Base-by-base conservation (phyloP, 2,329 filamentous ascomycete genomes). In the Trichoderma afroharzianum region DNA sequence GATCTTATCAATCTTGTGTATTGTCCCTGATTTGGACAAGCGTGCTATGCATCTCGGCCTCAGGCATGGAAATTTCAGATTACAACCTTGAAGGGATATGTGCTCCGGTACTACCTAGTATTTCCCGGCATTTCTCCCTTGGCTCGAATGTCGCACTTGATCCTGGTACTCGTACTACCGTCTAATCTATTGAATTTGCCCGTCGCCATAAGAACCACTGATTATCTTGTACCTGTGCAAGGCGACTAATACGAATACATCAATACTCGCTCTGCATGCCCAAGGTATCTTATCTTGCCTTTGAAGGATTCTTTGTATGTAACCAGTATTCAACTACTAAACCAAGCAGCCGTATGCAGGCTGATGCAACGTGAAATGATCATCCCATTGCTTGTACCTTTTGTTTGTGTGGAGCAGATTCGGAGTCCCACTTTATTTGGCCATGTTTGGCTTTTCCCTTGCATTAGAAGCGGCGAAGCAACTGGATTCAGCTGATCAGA, bases 391-490 rank as follows among this genome's bases (percentile, higher is more conserved):
- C 47, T 7, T 53, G 47, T 53, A 39, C 50, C 57, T 43, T 67
- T 57, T 33, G 57, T 68, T 58, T 62, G 57, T 53, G 63, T 69
- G 55, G 55, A 61, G 67, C 67, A 24, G 67, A 28, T 62, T 24
- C 28, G 1, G 32, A 6, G 67, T 1, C 30, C 67, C 67, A 50
- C 39, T 53, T 53, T 53, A 36, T 61, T 61, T 50, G 18, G 43
- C 12, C 67, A 15, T 61, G 28, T 50, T 69, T 58, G 67, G 57
- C 57, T 59, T 69, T 69, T 69, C 67, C 67, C 67, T 69, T 69
- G 67, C 67, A 69, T 59, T 47, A 68, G 39, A 36, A 33, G 28
- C n/a, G 28, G 21, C 55, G n/a, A 47, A 61, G 67, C 67, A 24
- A 57, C 32, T 68, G 26, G 32, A 47, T 43, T 24, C 53, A 68